Base-by-base conservation (phyloP, 2,329 filamentous ascomycete species). In the Neopestalotiopsis rosae region DNA sequence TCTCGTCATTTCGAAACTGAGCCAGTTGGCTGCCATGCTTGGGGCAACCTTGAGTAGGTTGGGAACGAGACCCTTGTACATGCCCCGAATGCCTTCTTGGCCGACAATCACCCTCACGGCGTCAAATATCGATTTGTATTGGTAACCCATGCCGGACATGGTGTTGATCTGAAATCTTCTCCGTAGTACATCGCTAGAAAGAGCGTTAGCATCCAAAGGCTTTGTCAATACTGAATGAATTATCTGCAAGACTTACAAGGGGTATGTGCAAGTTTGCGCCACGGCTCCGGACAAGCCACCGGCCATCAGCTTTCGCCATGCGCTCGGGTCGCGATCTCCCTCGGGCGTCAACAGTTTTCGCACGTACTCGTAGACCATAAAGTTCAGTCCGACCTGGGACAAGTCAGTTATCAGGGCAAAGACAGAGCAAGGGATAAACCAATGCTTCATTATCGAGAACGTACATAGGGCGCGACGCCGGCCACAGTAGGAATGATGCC, bases 81-180 rank as follows among this genome's bases (percentile, higher is more conserved):
- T 83, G 65, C 96, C 96, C 69, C 87, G 87, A 67, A 95, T 52
- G 38, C 96, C 96, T 82, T 99, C 96, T 75, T 97, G 90, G 61
- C 88, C 82, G 67, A 97, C 80, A 75, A 99, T 99, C 65, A 93
- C 89, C 65, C 85, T 88, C 71, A 99, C 84, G 3, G 96, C 96
- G 78, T 97, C 94, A 71, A 89, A 86, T 58, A 99, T 91, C 6
- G 91, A 92, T 76, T 93, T 94, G 84, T 99, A 99, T 79, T 95
- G 90, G 82, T 98, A 98, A 65, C 96, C 96, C 91, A 99, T 95
- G 65, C 96, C 96, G 62, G 93, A 94, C 96, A 99, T 99, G 67
- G 96, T 98, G 82, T 99, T 99, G 83, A 99, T 96, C 79, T 99
- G 96, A 80, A 99, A 99, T 65, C 96, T 90, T 70, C 96, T 91